These are phyloP conservation scores for Soucietia sequanensis DNA, from an alignment of 805 yeast genomes.

Conservation along the genomic window DNA sequence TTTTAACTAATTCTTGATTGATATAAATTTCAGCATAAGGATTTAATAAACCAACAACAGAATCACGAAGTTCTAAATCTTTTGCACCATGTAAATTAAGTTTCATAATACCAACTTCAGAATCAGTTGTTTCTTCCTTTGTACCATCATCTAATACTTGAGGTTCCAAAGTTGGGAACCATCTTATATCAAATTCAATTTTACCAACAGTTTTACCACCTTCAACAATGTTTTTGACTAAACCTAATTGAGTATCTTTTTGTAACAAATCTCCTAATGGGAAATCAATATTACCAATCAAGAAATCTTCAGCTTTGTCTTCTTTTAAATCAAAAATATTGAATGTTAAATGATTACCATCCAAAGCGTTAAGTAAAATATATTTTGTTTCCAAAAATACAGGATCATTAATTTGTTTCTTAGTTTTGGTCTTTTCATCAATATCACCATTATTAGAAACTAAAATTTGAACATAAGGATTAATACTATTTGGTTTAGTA, in stretches of 20 bases:
- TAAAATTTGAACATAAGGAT: constrained; percentile 56
- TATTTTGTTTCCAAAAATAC: constrained; percentile 66
- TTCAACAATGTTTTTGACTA: constrained; percentile 43
- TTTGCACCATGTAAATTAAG: constrained; percentile 59
- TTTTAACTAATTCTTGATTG: constrained; percentile 54
- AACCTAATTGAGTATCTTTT: constrained; percentile 42
- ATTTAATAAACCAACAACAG: constrained; percentile 53
- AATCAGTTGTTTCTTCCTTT: constrained; percentile 48
- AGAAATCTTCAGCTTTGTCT: constrained; percentile 54
- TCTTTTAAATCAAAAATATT: constrained; percentile 52
- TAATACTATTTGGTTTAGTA: constrained; percentile 39
- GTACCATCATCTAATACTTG: constrained; percentile 48
- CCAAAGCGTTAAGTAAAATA: constrained; percentile 54
- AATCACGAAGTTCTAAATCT: constrained; percentile 50
- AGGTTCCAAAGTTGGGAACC: constrained; percentile 49
- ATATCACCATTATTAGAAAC: constrained; percentile 37
- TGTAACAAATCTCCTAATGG: constrained; percentile 62
- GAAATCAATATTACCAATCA: constrained; percentile 48
- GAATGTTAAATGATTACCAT: constrained; percentile 53
- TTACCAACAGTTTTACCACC: constrained; percentile 59
- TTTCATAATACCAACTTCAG: constrained; percentile 76
- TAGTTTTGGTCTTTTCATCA: constrained; percentile 56
- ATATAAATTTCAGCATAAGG: constrained; percentile 69
- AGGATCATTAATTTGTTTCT: constrained; percentile 55
- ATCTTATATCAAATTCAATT: constrained; percentile 54